These are phyloP conservation scores for Phytopythium kandeliae DNA, from an alignment of 352 stramenopile genomes.

Conservation along the genomic window DNA sequence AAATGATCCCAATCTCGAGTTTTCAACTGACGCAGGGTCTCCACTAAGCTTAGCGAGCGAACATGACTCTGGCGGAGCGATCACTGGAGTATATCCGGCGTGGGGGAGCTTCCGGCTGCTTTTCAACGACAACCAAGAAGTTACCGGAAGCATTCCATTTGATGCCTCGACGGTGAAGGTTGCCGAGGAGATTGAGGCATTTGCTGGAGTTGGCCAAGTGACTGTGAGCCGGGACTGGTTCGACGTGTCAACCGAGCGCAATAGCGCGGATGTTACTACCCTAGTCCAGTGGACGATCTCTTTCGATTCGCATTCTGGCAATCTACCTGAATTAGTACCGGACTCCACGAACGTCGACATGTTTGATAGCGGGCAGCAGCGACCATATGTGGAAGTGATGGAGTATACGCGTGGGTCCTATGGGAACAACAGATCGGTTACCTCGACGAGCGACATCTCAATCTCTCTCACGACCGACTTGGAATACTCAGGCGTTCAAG, in stretches of 20 bases:
- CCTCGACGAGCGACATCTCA: constrained; percentile 37
- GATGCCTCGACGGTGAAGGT: constrained; percentile 48
- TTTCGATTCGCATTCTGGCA: constrained; percentile 47
- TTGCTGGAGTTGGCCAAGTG: constrained; percentile 78
- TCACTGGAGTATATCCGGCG: constrained; percentile 79
- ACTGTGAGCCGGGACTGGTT: constrained; percentile 73
- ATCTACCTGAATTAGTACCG: constrained; percentile 35
- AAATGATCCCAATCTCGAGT: constrained; percentile 48
- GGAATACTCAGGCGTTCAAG: constrained; percentile 60
- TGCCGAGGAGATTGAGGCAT: constrained; percentile 62
- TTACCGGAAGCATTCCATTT: constrained; percentile 56
- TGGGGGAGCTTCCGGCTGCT: constrained; percentile 83
- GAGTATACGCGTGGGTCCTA: constrained; percentile 47
- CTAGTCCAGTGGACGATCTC: constrained; percentile 72
- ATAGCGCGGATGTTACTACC: constrained; percentile 23
- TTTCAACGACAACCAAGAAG: constrained; percentile 34
- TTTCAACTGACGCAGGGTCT: constrained; percentile 18
- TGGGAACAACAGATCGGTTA: constrained; percentile 68
- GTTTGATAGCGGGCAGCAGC: constrained; percentile 42
- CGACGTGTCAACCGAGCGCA: constrained; percentile 39
- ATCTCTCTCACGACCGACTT: constrained; percentile 45
- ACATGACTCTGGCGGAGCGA: constrained; percentile 38
- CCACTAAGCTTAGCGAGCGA: constrained; percentile 34
- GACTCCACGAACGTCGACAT: constrained; percentile 36
- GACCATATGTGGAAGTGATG: constrained; percentile 40